These are phyloP conservation scores for Erodium trifolium DNA, from an alignment of 441 rosid genomes.

Conservation along the genomic window DNA sequence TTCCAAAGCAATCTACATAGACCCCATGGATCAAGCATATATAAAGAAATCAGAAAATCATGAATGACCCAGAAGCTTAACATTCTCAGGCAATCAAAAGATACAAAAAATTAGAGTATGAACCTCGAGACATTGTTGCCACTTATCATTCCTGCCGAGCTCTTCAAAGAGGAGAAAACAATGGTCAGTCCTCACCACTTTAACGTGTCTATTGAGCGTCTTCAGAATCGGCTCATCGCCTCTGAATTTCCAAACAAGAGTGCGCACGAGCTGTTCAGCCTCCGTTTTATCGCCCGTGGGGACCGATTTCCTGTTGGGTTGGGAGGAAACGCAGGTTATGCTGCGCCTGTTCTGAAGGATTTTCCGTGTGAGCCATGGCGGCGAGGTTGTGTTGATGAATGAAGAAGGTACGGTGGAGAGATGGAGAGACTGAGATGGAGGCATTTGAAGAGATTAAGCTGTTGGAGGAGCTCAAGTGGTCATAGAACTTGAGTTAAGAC, in stretches of 20 bases:
- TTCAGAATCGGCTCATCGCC: conserved; percentile 55
- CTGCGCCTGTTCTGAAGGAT: conserved; percentile 3
- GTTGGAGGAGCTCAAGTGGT: neutral
- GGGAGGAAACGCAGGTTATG: conserved; percentile 14
- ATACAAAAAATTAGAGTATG: neutral
- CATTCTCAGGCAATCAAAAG: neutral
- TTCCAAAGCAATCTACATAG: neutral
- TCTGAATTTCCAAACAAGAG: conserved; percentile 39
- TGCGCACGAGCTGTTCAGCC: conserved; percentile 46
- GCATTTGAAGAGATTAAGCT: conserved; percentile 1
- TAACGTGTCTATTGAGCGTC: conserved; percentile 64
- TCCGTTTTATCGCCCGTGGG: conserved; percentile 33
- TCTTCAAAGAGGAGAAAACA: conserved; percentile 85
- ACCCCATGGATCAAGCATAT: neutral
- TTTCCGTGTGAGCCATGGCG: conserved; percentile 14
- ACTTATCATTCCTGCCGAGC: conserved; percentile 74
- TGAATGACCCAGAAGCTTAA: neutral
- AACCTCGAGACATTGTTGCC: conserved; percentile 93
- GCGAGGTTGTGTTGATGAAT: conserved; percentile 9
- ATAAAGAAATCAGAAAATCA: neutral
- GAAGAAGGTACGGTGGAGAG: conserved; percentile 16
- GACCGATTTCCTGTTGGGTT: conserved; percentile 32
- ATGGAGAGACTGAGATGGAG: conserved; percentile 18
- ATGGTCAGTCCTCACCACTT: conserved; percentile 60
- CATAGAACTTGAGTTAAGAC: neutral